A percentile compares a stretch with the other conserved stretches of the same genome.
phyloP scores from a whole-genome alignment of 2,329 filamentous ascomycete species.

The Parastagonospora nodorum region DNA sequence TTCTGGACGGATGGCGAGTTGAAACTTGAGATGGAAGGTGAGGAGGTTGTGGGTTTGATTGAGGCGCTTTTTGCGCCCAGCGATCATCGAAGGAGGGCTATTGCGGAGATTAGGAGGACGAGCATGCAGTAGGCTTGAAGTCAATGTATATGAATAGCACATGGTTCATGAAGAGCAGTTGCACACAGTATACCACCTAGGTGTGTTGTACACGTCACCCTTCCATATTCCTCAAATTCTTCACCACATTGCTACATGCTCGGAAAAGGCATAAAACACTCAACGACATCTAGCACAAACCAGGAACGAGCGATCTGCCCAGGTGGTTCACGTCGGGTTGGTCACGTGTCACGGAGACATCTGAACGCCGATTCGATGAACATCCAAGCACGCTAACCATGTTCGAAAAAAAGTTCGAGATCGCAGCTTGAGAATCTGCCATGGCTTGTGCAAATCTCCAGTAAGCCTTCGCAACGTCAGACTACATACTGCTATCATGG shows the following conservation, averaged over 20 bases:
- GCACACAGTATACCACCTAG: too few species aligned
- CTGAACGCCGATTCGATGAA: slow-evolving; percentile 27
- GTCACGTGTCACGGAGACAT: slow-evolving; percentile 19
- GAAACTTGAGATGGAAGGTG: slow-evolving; percentile 63
- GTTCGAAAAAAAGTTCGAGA: slow-evolving; percentile 30
- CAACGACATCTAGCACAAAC: too few species aligned
- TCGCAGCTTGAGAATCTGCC: slow-evolving; percentile 25
- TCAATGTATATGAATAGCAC: too few species aligned
- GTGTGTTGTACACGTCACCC: too few species aligned
- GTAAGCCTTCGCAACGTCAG: not conserved
- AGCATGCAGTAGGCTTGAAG: slow-evolving; percentile 21
- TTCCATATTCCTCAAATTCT: too few species aligned
- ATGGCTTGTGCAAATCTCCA: not conserved
- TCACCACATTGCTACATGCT: too few species aligned
- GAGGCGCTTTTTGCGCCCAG: slow-evolving; percentile 69
- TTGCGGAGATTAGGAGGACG: slow-evolving; percentile 57
- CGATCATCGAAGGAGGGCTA: slow-evolving; percentile 61
- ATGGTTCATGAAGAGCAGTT: too few species aligned
- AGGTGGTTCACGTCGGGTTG: not conserved
- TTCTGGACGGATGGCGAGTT: slow-evolving; percentile 69
- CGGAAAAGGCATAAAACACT: too few species aligned
- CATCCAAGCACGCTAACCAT: slow-evolving; percentile 36
- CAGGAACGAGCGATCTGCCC: too few species aligned
- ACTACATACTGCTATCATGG: slow-evolving; percentile 21
- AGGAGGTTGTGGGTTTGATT: slow-evolving; percentile 67